phyloP scores from a whole-genome alignment of 2,329 filamentous ascomycete species.

The Rhytidhysteron rufulum region DNA sequence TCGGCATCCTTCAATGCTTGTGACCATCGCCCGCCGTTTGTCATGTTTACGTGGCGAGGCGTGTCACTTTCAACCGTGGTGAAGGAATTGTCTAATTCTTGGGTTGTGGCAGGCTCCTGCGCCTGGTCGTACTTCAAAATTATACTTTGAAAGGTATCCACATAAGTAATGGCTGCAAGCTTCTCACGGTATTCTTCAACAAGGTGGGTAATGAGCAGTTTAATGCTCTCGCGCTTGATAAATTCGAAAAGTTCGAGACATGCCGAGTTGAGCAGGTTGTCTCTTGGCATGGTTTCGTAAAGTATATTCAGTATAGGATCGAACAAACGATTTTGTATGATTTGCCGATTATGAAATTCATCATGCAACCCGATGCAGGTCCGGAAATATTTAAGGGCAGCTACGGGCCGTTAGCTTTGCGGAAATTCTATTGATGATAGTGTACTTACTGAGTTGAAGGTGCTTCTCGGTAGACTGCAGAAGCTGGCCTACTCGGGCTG shows the following conservation, averaged over 20 bases:
- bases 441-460: slow-evolving; percentile 72
- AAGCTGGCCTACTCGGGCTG: slow-evolving; percentile 75
- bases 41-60: slow-evolving; percentile 39
- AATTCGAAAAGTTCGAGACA: slow-evolving; percentile 92
- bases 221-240: slow-evolving; percentile 61
- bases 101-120: slow-evolving; percentile 53
- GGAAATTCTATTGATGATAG: background rate
- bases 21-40: slow-evolving; percentile 59
- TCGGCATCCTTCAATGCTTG: slow-evolving; percentile 79
- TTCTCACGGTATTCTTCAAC: slow-evolving; percentile 80
- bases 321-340: slow-evolving; percentile 76
- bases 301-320: slow-evolving; percentile 82
- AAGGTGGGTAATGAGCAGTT: slow-evolving; percentile 76
- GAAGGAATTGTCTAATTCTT: slow-evolving; percentile 59
- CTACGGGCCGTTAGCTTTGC: slow-evolving; percentile 42
- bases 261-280: slow-evolving; percentile 90
- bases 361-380: slow-evolving; percentile 81
- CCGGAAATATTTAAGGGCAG: slow-evolving; percentile 90
- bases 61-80: slow-evolving; percentile 63
- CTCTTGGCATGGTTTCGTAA: slow-evolving; percentile 78
- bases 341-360: slow-evolving; percentile 83
- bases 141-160: slow-evolving; percentile 78
- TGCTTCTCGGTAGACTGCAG: slow-evolving; percentile 84
- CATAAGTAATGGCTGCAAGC: slow-evolving; percentile 70
- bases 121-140: slow-evolving; percentile 76